Percentiles rank a stretch among this genome's conserved stretches.
Evolutionary conservation across 352 stramenopile genomes (phyloP).

Genomic region (Plasmopara muralis): DNA sequence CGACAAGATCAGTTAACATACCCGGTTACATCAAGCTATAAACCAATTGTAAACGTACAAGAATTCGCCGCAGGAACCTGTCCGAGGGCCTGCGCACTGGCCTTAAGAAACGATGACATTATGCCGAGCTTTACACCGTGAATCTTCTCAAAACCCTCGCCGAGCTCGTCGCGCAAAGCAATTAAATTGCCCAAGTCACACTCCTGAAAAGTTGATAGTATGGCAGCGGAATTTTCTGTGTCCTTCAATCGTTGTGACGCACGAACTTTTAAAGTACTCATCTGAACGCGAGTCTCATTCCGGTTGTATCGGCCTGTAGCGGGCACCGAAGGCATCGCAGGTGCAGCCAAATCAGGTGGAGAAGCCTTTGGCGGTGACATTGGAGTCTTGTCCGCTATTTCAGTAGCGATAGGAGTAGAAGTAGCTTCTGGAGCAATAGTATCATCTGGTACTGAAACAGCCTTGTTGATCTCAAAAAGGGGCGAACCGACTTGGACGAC

Average conservation of each 20-base stretch:
- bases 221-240: constrained; percentile 96
- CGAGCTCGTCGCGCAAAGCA: constrained; percentile 86
- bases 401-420: constrained; percentile 9
- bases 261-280: constrained; percentile 94
- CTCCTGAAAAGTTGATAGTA: constrained; percentile 99
- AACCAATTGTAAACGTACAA: constrained; percentile 41
- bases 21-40: constrained; percentile 5
- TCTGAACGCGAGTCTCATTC: constrained; percentile 86
- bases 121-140: constrained; percentile 98
- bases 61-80: constrained; percentile 96
- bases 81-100: constrained; percentile 87
- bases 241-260: constrained; percentile 96
- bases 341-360: constrained; percentile 23
- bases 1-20: neutral
- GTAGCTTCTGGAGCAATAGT: constrained; percentile 15
- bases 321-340: constrained; percentile 15
- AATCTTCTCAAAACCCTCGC: constrained; percentile 92
- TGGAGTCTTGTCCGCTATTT: constrained; percentile 15
- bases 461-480: constrained; percentile 34
- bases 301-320: constrained; percentile 37
- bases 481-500: constrained; percentile 91
- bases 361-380: constrained; percentile 21
- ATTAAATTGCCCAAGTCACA: constrained; percentile 96
- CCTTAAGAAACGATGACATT: constrained; percentile 98
- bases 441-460: constrained; percentile 17